Percentiles rank a stretch among this genome's conserved stretches.
These are phyloP conservation scores for Citrus trifoliata DNA, from an alignment of 345 rosid genomes.

Conservation along the genomic window DNA sequence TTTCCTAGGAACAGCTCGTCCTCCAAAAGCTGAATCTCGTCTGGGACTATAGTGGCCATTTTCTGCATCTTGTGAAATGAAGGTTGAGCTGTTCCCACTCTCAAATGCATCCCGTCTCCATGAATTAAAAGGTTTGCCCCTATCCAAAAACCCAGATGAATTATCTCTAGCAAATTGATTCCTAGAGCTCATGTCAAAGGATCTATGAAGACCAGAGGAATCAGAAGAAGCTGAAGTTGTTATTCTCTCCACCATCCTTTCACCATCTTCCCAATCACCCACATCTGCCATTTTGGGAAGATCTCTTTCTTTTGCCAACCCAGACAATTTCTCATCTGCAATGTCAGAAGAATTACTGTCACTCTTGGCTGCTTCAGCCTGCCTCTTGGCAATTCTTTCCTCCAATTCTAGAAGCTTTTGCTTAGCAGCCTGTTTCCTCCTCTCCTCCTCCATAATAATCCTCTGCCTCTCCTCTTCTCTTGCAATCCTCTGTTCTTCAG, in stretches of 20 bases:
- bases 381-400: slow-evolving; percentile 88
- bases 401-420: slow-evolving; percentile 94
- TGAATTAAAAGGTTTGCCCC: slow-evolving; percentile 49
- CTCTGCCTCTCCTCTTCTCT: slow-evolving; percentile 91
- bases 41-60: slow-evolving; percentile 48
- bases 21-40: slow-evolving; percentile 44
- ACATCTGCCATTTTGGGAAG: slow-evolving; percentile 35
- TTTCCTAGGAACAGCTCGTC: slow-evolving; percentile 50
- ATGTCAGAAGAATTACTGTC: slow-evolving; percentile 42
- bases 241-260: slow-evolving; percentile 89
- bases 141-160: slow-evolving; percentile 48
- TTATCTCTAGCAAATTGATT: slow-evolving; percentile 56
- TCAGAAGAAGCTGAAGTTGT: slow-evolving; percentile 73
- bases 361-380: slow-evolving; percentile 48
- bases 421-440: slow-evolving; percentile 95
- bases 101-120: slow-evolving; percentile 84
- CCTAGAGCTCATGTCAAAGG: slow-evolving; percentile 47
- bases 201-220: slow-evolving; percentile 49
- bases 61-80: slow-evolving; percentile 48
- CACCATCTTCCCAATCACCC: slow-evolving; percentile 90
- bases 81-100: slow-evolving; percentile 49
- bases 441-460: slow-evolving; percentile 85
- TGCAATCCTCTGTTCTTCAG: slow-evolving; percentile 77
- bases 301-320: slow-evolving; percentile 45
- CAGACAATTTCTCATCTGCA: slow-evolving; percentile 49